Base-by-base conservation (phyloP, 345 rosid genomes). In the Citrus mangshanensis region DNA sequence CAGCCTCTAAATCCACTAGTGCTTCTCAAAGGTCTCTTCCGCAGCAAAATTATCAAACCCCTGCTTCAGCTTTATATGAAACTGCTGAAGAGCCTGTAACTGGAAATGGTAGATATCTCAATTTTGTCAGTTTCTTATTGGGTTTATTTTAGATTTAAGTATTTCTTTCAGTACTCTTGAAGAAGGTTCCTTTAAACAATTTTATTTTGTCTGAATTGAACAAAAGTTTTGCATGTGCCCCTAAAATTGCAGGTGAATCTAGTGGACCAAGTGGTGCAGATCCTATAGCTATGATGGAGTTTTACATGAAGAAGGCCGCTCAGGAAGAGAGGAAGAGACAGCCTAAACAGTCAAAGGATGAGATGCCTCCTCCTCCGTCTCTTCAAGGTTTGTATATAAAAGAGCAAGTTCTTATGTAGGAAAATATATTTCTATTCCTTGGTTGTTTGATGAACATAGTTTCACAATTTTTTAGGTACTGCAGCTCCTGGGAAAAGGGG, bases 271-370 rank as follows among this genome's bases (percentile, higher is more conserved):
- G 78, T 55, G 83, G 85, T 84, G 72, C 98, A 58, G 99, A 97
- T 86, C 97, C 99, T 79, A 79, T 97, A 66, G 95, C 97, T 68
- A 97, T 93, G 98, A 94, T 97, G 99, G 99, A 97, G 84, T 97
- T 90, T 80, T 97, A 93, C 89, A 80, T 92, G 98, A 97, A 97
- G 86, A 97, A 89, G 87, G 98, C 99, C 79, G 98, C 99, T 61
- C 92, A 84, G 77, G 99, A 97, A 87, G 99, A 94, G 88, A 93
- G 76, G 79, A 91, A 82, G 93, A 91, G 92, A 83, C 96, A 88
- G 84, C 98, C 98, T 78, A 97, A 86, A 84, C 93, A 89, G 79
- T 94, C 98, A n/a, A 97, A 97, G 81, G 98, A 94, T 85, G 99
- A 97, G 81, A 94, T 97, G 99, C 98, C 98, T 5, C 98, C 98